These are phyloP conservation scores for Diaporthe sp. DNA, from an alignment of 2,329 filamentous ascomycete species.

Conservation along the genomic window DNA sequence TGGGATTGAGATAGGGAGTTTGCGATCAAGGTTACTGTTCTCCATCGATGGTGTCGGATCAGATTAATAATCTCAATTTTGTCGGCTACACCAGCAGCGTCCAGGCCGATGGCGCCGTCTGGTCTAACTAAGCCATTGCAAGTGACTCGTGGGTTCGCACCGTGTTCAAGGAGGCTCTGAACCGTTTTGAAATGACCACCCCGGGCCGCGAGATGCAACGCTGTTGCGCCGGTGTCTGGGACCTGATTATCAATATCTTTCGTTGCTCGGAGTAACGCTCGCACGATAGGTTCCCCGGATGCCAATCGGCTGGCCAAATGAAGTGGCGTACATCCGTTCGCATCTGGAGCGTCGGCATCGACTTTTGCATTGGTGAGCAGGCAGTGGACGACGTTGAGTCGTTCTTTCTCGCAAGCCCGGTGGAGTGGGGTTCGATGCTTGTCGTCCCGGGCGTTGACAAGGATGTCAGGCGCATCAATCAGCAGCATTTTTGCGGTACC, in stretches of 20 bases:
- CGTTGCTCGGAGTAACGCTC: background rate
- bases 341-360: background rate
- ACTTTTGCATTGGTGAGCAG: background rate
- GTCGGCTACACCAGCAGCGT: background rate
- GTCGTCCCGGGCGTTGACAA: background rate
- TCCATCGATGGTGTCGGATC: background rate
- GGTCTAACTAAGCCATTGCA: background rate
- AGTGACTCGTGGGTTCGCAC: background rate
- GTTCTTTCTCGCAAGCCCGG: background rate
- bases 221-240: background rate
- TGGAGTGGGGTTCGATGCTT: background rate
- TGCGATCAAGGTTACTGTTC: background rate
- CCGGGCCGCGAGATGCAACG: background rate
- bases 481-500: background rate
- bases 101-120: background rate
- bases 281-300: background rate
- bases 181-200: background rate
- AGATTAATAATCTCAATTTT: conserved; percentile 4
- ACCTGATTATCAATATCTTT: background rate
- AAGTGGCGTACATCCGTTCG: background rate
- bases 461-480: background rate
- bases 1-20: background rate
- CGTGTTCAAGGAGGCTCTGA: background rate
- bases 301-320: background rate
- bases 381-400: background rate